These are phyloP conservation scores for Pyrenophora teres DNA, from an alignment of 2,329 filamentous ascomycete species.

Conservation along the genomic window DNA sequence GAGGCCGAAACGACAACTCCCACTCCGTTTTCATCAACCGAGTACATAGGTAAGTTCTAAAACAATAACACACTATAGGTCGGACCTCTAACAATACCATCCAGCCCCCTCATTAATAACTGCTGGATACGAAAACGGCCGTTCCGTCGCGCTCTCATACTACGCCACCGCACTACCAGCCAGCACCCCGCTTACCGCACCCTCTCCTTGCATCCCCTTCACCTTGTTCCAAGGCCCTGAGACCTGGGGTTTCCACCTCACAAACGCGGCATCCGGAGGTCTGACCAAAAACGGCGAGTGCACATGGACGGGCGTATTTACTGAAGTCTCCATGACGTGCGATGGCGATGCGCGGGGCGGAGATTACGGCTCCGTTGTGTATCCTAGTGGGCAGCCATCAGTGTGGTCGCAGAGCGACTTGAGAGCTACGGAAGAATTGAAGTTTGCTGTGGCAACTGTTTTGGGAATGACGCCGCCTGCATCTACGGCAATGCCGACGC, in stretches of 20 bases:
- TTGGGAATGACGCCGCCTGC: neutral
- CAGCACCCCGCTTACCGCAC: neutral
- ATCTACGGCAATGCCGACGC: neutral
- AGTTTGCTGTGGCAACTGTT: conserved; percentile 12
- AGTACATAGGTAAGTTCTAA: neutral
- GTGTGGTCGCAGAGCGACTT: conserved; percentile 1
- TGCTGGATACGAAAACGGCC: neutral
- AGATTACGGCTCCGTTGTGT: neutral
- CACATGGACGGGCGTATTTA: conserved; percentile 10
- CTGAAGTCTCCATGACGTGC: conserved; percentile 7
- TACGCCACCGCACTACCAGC: conserved; percentile 35
- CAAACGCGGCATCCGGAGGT: neutral
- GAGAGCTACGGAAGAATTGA: neutral
- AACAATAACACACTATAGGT: neutral
- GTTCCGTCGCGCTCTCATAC: neutral
- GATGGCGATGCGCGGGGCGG: neutral
- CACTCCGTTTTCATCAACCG: conserved; percentile 37
- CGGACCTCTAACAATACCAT: neutral
- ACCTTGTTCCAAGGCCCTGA: conserved; percentile 12
- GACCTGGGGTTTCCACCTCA: conserved; percentile 5
- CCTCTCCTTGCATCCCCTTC: neutral
- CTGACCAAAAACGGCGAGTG: conserved; percentile 8
- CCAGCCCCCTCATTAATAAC: neutral
- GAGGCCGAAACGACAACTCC: neutral
- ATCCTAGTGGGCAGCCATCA: neutral